Percentiles rank a stretch among this genome's conserved stretches.
Evolutionary conservation across 306 rosid species (phyloP).

Genomic region (Inga laurina): DNA sequence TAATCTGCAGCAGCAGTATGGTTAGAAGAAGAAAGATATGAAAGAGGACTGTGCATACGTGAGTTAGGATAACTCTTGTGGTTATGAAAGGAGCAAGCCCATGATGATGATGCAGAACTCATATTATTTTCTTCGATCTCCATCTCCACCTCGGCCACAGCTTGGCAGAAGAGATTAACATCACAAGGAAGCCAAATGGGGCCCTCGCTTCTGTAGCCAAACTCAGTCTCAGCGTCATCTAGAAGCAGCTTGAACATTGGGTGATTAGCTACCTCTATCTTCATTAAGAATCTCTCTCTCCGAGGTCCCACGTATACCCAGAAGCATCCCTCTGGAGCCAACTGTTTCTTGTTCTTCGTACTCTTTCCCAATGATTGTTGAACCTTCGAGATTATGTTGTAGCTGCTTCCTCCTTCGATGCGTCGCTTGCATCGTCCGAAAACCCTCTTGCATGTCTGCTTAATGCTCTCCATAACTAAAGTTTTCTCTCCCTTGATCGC

Average conservation of each 20-base stretch:
- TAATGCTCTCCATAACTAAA: not conserved
- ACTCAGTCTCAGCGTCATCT: slow-evolving; percentile 53
- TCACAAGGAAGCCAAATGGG: slow-evolving; percentile 66
- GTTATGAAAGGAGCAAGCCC: not conserved
- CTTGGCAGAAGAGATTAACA: slow-evolving; percentile 43
- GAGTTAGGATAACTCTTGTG: not conserved
- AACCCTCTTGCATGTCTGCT: not conserved
- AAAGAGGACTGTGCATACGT: not conserved
- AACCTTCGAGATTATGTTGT: not conserved
- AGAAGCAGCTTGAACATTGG: slow-evolving; percentile 49
- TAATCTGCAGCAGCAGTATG: not conserved
- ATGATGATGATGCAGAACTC: not conserved
- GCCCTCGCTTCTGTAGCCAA: slow-evolving; percentile 50
- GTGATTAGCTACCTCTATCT: slow-evolving; percentile 45
- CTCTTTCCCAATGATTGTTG: not conserved
- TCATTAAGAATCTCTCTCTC: slow-evolving; percentile 45
- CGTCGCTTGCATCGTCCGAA: slow-evolving; percentile 3
- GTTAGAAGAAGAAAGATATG: not conserved
- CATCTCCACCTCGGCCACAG: slow-evolving; percentile 51
- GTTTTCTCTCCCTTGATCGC: not conserved
- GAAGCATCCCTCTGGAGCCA: slow-evolving; percentile 47
- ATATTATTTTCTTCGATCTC: not conserved
- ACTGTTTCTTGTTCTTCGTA: not conserved
- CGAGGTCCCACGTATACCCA: slow-evolving; percentile 52
- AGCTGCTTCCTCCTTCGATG: not conserved